Evolutionary conservation across 1,284 basidiomycete genomes (phyloP), one percentile per base, ranked within the genome.

Genomic region (Ganoderma boninense): DNA sequence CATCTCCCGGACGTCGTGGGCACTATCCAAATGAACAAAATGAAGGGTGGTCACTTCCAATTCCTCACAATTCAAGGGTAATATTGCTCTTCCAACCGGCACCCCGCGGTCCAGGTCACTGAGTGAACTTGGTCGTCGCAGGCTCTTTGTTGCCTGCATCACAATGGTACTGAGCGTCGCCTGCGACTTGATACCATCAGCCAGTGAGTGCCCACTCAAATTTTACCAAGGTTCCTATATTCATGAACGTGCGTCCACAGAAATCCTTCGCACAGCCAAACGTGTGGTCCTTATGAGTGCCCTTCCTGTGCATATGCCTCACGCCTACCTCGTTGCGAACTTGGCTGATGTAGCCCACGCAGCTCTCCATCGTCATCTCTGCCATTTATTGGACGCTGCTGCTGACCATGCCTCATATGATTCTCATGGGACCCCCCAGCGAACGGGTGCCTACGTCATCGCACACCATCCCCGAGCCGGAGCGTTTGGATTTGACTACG

Each of bases 61-160:
- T 95, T 88, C 77, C 80, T 96, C 64, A 95, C 94, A 0, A 92
- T 95, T 70, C 89, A 93, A 80, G 92, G 92, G 93, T 92, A 40
- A 6, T n/a, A 26, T 38, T 23, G 61, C 14, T 35, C 42, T 0
- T 10, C 59, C 59, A 43, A 8, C 20, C 38, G 38, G 38, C 11
- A 8, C 38, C 38, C 56, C 38, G 46, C n/a, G 26, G 10, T 35
- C 20, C 35, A 40, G 42, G 46, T 38, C 52, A 29, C 26, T 38
- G 18, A 29, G 40, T 11, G 57, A 16, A 60, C 32, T 32, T 32
- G 32, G 32, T 4, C 26, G 20, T 62, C 32, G 2, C 67, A 87
- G 87, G 2, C 83, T 93, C n/a, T 79, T 82, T 32, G 77, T 88
- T 16, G 86, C 90, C 7, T 85, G 82, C 75, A 46, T 86, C 5